A percentile compares a stretch with the other conserved stretches of the same genome.
Conservation (phyloP, 2,329 filamentous ascomycete species). For the Colletotrichum horii region DNA sequence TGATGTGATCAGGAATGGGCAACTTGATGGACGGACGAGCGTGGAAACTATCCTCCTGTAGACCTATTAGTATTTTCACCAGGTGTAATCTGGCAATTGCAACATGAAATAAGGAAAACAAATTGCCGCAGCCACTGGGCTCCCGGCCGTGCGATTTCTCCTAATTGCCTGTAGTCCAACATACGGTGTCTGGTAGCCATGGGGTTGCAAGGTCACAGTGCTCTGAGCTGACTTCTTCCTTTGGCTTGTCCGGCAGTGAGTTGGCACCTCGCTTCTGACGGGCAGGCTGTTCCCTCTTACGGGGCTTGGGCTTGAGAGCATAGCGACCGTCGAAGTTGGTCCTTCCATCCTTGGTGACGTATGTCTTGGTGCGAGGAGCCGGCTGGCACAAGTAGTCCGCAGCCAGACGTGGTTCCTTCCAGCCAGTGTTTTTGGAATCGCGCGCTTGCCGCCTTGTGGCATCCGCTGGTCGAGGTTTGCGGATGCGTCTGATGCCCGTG, state of each 20-base stretch:
- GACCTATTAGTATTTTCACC: neutral
- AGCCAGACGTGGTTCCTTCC: constrained; percentile 14
- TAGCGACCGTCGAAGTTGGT: constrained; percentile 2
- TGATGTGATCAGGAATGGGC: constrained; percentile 85
- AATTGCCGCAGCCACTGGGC: constrained; percentile 6
- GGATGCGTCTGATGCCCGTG: neutral
- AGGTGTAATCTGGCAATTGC: neutral
- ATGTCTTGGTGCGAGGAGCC: neutral
- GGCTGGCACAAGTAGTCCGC: constrained; percentile 1
- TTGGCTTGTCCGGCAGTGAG: neutral
- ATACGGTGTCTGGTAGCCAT: neutral
- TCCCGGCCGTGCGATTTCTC: neutral
- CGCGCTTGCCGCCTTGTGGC: neutral
- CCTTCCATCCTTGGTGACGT: constrained; percentile 9
- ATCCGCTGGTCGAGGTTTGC: neutral
- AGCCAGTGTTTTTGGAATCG: neutral
- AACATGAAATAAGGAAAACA: neutral
- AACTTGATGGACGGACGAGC: constrained; percentile 85
- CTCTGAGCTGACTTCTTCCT: neutral
- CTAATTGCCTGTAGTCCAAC: neutral
- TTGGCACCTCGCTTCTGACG: neutral
- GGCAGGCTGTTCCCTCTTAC: neutral
- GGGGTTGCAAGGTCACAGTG: neutral
- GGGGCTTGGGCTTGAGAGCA: neutral
- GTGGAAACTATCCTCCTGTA: constrained; percentile 87